Conservation (phyloP, 495 filamentous ascomycete species). For the Tricharina praecox region DNA sequence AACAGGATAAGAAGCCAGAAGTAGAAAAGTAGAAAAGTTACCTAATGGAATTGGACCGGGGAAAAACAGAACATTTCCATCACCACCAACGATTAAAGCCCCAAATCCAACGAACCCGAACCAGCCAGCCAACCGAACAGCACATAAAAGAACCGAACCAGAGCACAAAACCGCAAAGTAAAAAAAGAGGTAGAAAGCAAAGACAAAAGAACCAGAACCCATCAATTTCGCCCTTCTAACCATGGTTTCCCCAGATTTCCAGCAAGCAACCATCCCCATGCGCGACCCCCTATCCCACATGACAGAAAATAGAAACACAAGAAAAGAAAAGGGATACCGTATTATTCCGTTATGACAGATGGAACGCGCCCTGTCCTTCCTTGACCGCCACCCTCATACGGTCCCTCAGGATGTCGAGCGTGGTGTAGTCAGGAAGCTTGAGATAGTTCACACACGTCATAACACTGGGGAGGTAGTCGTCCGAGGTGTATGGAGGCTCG, state of each 20-base stretch:
- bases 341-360: conserved; percentile 49
- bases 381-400: conserved; percentile 71
- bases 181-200: background rate
- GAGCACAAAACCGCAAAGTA: no score
- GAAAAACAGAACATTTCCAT: no score
- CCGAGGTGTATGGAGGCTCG: conserved; percentile 82
- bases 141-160: no score
- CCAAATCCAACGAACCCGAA: no score
- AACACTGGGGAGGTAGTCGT: conserved; percentile 93
- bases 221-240: background rate
- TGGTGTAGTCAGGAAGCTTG: conserved; percentile 91
- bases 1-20: no score
- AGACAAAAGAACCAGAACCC: background rate
- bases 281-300: no score
- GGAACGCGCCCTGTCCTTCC: conserved; percentile 98
- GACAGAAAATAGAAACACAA: background rate
- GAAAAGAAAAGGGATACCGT: conserved; percentile 15
- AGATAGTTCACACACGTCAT: conserved; percentile 99
- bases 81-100: no score
- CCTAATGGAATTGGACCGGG: no score
- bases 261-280: background rate
- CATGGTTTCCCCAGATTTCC: background rate
- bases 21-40: no score
- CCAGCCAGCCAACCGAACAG: no score
- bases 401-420: conserved; percentile 53